Conservation (phyloP, 2,329 filamentous ascomycete species). For the Aschersonia sp. region DNA sequence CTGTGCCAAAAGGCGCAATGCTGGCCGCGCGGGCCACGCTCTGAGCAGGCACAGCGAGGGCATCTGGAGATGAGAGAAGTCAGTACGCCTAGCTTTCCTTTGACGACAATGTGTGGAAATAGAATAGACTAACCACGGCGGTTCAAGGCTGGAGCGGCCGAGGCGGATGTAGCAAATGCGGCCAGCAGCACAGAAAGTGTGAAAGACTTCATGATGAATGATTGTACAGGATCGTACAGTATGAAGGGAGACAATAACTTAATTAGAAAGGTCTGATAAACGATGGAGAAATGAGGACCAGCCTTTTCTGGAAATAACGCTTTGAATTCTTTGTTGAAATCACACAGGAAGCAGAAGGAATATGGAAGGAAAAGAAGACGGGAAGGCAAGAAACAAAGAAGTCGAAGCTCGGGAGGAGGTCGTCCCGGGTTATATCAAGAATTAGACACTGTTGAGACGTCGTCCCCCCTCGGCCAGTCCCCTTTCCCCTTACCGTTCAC, state of each 20-base stretch:
- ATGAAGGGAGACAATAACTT: background rate
- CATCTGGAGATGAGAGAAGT: too few species aligned
- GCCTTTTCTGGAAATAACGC: background rate
- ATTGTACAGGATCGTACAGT: background rate
- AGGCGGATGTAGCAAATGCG: background rate
- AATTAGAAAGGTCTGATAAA: too few species aligned
- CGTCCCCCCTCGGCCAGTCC: too few species aligned
- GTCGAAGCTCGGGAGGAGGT: too few species aligned
- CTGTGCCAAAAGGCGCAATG: too few species aligned
- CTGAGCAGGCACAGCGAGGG: too few species aligned
- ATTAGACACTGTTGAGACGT: too few species aligned
- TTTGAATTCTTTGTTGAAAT: too few species aligned
- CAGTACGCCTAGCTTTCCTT: too few species aligned
- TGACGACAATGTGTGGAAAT: background rate
- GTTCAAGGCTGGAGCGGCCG: background rate
- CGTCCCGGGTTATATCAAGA: background rate
- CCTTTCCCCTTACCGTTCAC: too few species aligned
- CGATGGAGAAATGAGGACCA: background rate
- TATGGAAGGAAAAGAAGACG: background rate
- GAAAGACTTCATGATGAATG: slow-evolving; percentile 1
- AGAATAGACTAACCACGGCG: background rate
- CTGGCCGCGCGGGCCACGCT: too few species aligned
- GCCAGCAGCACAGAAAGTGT: background rate
- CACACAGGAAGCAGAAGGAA: background rate
- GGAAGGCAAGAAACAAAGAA: background rate